A percentile compares a stretch with the other conserved stretches of the same genome.
These are phyloP conservation scores for Dioscorea zingiberensis DNA, from an alignment of 106 monocot genomes.

Conservation along the genomic window DNA sequence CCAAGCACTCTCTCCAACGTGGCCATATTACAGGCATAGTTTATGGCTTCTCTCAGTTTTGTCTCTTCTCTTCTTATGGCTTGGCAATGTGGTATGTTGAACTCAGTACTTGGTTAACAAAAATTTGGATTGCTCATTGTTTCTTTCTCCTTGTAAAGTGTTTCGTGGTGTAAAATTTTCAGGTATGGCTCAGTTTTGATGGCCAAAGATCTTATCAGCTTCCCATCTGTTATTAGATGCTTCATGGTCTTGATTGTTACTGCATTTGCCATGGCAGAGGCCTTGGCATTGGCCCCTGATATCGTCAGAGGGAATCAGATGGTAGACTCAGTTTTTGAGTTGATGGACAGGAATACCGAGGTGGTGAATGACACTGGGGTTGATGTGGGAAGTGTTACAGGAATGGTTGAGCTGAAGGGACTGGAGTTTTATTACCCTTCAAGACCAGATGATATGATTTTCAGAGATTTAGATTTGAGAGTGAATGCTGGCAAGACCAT, in stretches of 20 bases:
- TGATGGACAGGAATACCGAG: constrained; percentile 57
- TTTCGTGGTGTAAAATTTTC: neutral
- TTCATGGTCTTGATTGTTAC: constrained; percentile 98
- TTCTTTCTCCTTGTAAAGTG: neutral
- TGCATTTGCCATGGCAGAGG: constrained; percentile 84
- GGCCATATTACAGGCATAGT: constrained; percentile 73
- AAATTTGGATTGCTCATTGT: no score
- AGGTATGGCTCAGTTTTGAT: constrained; percentile 92
- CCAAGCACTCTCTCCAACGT: constrained; percentile 56
- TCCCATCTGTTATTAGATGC: constrained; percentile 81
- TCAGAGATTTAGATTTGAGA: constrained; percentile 39
- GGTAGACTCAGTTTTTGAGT: constrained; percentile 57
- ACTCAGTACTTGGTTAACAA: neutral
- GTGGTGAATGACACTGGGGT: constrained; percentile 37
- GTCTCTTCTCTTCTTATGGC: constrained; percentile 80
- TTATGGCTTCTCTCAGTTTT: constrained; percentile 90
- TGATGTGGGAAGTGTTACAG: constrained; percentile 32
- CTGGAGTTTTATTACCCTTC: constrained; percentile 56
- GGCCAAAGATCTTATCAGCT: constrained; percentile 75
- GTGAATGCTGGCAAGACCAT: constrained; percentile 47
- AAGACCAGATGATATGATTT: constrained; percentile 49
- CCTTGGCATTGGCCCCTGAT: constrained; percentile 58
- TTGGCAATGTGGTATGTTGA: constrained; percentile 71
- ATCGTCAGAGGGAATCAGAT: constrained; percentile 69
- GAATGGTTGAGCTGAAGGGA: constrained; percentile 42